Evolutionary conservation across 257 asterid genomes (phyloP), one percentile per base, ranked within the genome.

Genomic region (Handroanthus guayacan): DNA sequence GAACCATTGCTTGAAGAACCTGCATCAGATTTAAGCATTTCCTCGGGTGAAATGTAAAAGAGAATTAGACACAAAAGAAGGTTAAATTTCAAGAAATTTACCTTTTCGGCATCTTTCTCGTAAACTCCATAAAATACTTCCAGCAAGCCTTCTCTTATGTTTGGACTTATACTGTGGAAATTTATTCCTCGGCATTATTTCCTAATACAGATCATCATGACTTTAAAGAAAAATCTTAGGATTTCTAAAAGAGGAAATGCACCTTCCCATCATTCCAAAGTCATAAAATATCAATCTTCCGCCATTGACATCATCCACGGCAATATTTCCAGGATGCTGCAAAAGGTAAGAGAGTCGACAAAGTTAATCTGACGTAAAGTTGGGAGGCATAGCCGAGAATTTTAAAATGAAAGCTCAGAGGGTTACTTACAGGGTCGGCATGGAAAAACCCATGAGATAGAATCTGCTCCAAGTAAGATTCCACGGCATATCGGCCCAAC

Each of bases 181-280:
- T 51, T 72, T 38, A 75, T 58, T 38, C 56, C 62, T 5, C 45
- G 69, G 5, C 58, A 37, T 60, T 65, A 38, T 68, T 48, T 62
- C 20, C 20, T 25, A 44, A 36, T n/a, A 13, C 58, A 65, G 34
- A 61, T 52, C 5, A 57, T 41, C 11, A 66, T 10, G 75, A 44
- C 69, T 57, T n/a, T 47, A 20, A 43, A 73, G 54, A 62, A 13
- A 43, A 73, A 54, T 8, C 52, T 43, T 36, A 41, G 45, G n/a
- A n/a, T n/a, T n/a, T n/a, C n/a, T n/a, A n/a, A n/a, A 34, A 47
- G 58, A 56, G 18, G 3, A 60, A 56, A 18, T 58, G 47, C 5
- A 90, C 96, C 93, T 88, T 82, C 96, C 96, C 96, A 90, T 90
- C 96, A 93, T 93, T 80, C 98, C 98, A 72, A 93, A 93, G 85